Evolutionary conservation across 2,329 filamentous ascomycete genomes (phyloP), one percentile per base, ranked within the genome.

Genomic region (Thielaviopsis euricoi): DNA sequence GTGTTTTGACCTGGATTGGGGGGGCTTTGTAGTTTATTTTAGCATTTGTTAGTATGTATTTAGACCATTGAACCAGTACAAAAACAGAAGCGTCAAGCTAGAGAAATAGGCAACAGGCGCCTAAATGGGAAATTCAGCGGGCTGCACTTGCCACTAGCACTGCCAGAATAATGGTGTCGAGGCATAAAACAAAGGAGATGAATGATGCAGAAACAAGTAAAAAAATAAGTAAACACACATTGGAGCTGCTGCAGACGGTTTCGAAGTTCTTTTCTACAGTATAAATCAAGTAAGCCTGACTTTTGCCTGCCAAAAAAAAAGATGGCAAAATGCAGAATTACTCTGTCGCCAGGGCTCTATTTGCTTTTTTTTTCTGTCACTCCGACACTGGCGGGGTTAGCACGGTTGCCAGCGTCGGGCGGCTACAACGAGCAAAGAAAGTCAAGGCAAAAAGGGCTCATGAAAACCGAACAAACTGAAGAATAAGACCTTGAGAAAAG

Each of bases 381-480:
- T 26, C 40, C n/a, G 52, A 37, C 26, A 25, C 26, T 50, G 52
- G 57, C 40, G 57, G 43, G 57, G 52, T 55, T 51, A 52, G 43
- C 52, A 37, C 25, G 22, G 51, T 53, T 58, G 52, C 9, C 37
- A 4, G 37, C 37, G 37, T 48, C 40, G 40, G 57, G 57, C 57
- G 57, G 57, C 52, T 58, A 58, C 52, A 37, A 46, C 33, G 43
- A n/a, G 40, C 5, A 12, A 46, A 46, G 40, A 3, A 46, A 19
- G 40, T 17, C 40, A 46, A 46, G 40, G 7, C 15, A 19, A n/a
- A 46, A 19, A 17, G 40, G 13, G 17, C 40, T 7, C 2, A 46
- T 3, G 3, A 46, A n/a, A 19, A 19, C 9, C n/a, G 19, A 46
- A 46, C 2, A 52, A n/a, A n/a, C n/a, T n/a, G n/a, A n/a, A n/a